Evolutionary conservation across 2,329 filamentous ascomycete species (phyloP), one percentile per base, ranked within the genome.

Genomic region (Aspergillus hortae): DNA sequence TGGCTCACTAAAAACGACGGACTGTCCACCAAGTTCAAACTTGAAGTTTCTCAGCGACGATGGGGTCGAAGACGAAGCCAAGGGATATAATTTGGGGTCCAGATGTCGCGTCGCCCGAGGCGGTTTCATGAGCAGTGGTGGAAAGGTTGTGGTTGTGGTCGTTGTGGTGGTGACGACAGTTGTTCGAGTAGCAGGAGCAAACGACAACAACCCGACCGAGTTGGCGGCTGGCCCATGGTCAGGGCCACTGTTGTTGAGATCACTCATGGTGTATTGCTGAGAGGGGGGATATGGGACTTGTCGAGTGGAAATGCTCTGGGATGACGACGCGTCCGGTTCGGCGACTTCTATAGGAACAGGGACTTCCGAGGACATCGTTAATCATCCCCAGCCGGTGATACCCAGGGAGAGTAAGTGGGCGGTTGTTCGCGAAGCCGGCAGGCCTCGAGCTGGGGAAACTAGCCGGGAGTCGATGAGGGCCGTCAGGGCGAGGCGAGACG

Each of bases 31-130:
- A 33, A 88, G 75, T 47, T 87, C 84, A 61, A 95, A 92, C 38
- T 82, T 85, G 66, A 97, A 88, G 51, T 85, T 85, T 56, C 85
- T 84, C 54, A 99, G 77, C 47, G 88, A 86, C 14, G 85, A 82
- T 2, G 94, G 94, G 1, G 92, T 95, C 1, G 90, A 87, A 46
- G 89, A 86, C 56, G 83, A 81, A 35, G 92, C 92, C 27, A 99
- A 78, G 36, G 94, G 94, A 69, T 95, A 99, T 62, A 94, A 85
- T 69, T 95, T 95, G 12, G 87, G 80, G 70, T 97, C 91, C 52
- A 96, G 83, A 49, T 86, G 81, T 53, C 82, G 77, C 32, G 91
- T 80, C 47, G 85, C 82, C 48, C 83, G 83, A 21, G 90, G 87
- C 53, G 89, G 83, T 58, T 84, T 85, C 60, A 96, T 84, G 51